Evolutionary conservation across 306 rosid species (phyloP).

Genomic region (Quercus wislizeni): DNA sequence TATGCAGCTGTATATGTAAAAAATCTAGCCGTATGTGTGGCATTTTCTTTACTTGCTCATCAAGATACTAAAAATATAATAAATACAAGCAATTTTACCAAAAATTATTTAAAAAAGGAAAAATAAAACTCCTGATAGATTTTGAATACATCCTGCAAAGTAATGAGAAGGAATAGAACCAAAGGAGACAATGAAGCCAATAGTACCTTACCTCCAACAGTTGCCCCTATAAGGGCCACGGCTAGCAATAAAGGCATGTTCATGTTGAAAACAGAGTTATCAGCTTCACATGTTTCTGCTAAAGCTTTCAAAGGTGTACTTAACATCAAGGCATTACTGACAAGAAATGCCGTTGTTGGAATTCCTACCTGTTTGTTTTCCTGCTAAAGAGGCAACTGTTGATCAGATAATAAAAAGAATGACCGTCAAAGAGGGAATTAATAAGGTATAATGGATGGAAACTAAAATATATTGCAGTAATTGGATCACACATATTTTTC

Average conservation of each 20-base stretch:
- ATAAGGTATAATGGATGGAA: neutral
- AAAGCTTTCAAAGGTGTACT: slow-evolving; percentile 64
- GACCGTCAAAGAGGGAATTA: neutral
- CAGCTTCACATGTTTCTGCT: slow-evolving; percentile 91
- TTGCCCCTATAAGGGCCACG: slow-evolving; percentile 95
- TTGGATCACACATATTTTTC: neutral
- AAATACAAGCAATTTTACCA: neutral
- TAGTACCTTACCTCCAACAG: slow-evolving; percentile 83
- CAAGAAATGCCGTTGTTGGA: slow-evolving; percentile 48
- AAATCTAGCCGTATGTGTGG: neutral
- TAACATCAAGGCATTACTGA: slow-evolving; percentile 57
- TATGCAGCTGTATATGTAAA: neutral
- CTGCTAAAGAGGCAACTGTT: slow-evolving; percentile 35
- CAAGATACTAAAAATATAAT: too few species aligned
- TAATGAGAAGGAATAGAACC: slow-evolving; percentile 1
- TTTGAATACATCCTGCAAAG: neutral
- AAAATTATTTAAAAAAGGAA: neutral
- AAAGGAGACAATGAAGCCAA: slow-evolving; percentile 19
- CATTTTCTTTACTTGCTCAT: neutral
- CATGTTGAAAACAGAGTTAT: slow-evolving; percentile 65
- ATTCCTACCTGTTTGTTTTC: slow-evolving; percentile 36
- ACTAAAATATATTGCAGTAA: neutral
- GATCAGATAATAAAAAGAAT: slow-evolving; percentile 5
- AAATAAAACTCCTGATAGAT: neutral
- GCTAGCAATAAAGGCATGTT: slow-evolving; percentile 80